Base-by-base conservation (phyloP, 2,329 filamentous ascomycete species). In the Podosphaera aphanis region DNA sequence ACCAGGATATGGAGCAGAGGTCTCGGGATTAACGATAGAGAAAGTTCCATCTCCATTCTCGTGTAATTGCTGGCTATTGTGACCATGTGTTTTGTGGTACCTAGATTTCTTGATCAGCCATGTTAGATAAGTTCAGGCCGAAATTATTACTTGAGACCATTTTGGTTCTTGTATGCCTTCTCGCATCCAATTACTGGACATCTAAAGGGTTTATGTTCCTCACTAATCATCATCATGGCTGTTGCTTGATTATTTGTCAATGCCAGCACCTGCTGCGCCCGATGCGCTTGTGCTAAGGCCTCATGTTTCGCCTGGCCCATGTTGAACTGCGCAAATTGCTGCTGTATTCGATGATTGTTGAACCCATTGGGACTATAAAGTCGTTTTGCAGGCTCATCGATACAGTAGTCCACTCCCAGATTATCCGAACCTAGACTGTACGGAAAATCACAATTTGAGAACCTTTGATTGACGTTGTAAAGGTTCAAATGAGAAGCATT, bases 111-210 rank as follows among this genome's bases (percentile, higher is more conserved):
- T 48, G 48, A 43, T 47, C 54, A 46, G 45, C 36, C 50, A 47
- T 50, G 38, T 45, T 27, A 4, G 16, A 16, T 41, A 25, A 16
- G 2, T 4, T 7, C 11, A 8, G 43, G 10, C 35, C 23, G 16
- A 23, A 25, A n/a, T 38, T 38, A n/a, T 38, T 84, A 98, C 73
- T 95, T 98, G 47, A 98, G 69, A 43, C 90, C 90, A 55, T 98
- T 98, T 61, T 95, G 90, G 62, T 98, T 98, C 70, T 98, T 98
- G 67, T 98, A 98, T 0, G 90, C 88, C 68, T 98, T 98, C 62
- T 95, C 90, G 58, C 90, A 98, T 5, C 90, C 90, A 60, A 98
- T 93, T 44, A 98, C 90, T 1, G 90, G 90, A 57, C 90, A 98
- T 60, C 86, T 83, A 69, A 93, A 98, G 0, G 90, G 90, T 64